These are phyloP conservation scores for Fusarium oligoseptatum DNA, from an alignment of 2,329 filamentous ascomycete species.

Conservation along the genomic window DNA sequence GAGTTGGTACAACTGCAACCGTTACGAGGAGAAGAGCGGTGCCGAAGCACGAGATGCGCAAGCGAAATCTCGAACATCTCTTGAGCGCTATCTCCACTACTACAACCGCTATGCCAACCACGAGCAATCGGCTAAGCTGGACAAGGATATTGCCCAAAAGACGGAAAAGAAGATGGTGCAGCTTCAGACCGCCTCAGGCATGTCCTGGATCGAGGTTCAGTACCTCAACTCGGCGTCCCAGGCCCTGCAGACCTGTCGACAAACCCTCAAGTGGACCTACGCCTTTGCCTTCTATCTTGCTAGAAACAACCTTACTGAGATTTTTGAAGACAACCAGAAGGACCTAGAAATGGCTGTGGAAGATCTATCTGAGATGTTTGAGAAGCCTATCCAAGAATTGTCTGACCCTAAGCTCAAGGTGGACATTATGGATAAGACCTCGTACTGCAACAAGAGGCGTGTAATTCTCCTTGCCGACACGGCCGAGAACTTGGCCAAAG, in stretches of 20 bases:
- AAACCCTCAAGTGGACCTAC: conserved; percentile 99
- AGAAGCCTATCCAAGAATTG: conserved; percentile 92
- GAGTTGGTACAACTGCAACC: conserved; percentile 99
- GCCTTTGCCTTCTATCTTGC: conserved; percentile 98
- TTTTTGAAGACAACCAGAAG: conserved; percentile 99
- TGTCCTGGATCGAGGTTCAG: conserved; percentile 99
- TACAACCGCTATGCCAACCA: conserved; percentile 99
- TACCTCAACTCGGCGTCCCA: conserved; percentile 95
- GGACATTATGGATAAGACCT: conserved; percentile 98
- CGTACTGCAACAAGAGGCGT: conserved; percentile 93
- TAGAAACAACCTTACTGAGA: conserved; percentile 94
- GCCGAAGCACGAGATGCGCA: conserved; percentile 91
- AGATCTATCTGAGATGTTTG: conserved; percentile 98
- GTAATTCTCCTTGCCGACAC: conserved; percentile 93
- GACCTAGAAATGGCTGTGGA: conserved; percentile 98
- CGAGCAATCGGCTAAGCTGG: conserved; percentile 95
- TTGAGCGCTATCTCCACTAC: conserved; percentile 98
- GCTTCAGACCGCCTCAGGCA: conserved; percentile 90
- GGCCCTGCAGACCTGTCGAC: conserved; percentile 94
- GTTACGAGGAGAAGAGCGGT: conserved; percentile 96
- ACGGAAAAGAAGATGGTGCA: conserved; percentile 99
- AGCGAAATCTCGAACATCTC: conserved; percentile 87
- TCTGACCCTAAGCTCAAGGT: conserved; percentile 92
- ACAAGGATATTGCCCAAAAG: conserved; percentile 95
- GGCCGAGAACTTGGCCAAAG: conserved; percentile 89